A percentile compares a stretch with the other conserved stretches of the same genome.
phyloP scores from a whole-genome alignment of 768 basidiomycete species.

The Macrolepiota fuliginosa region DNA sequence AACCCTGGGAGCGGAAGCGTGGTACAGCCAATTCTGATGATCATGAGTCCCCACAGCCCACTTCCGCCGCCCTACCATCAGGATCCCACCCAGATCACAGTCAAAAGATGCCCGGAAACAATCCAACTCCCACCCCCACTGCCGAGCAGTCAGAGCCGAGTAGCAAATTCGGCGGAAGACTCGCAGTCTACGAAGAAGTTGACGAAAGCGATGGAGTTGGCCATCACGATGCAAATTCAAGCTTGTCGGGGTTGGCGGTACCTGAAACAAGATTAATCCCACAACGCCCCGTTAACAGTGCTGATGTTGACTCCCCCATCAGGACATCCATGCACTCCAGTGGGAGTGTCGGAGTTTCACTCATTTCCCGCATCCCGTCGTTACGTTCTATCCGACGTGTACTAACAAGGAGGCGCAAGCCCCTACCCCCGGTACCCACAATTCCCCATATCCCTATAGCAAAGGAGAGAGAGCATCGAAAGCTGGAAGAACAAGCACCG shows the following conservation, averaged over 20 bases:
- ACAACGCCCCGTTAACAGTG: background rate
- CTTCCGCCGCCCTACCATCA: background rate
- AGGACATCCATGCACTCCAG: conserved; percentile 44
- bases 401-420: conserved; percentile 48
- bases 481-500: conserved; percentile 43
- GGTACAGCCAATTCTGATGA: background rate
- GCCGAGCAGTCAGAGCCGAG: background rate
- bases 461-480: conserved; percentile 38
- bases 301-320: conserved; percentile 11
- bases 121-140: background rate
- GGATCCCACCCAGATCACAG: background rate
- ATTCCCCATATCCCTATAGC: conserved; percentile 45
- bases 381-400: conserved; percentile 34
- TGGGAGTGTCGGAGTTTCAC: conserved; percentile 47
- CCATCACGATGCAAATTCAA: background rate
- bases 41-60: background rate
- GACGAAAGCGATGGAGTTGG: background rate
- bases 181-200: background rate
- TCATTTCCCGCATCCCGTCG: conserved; percentile 48
- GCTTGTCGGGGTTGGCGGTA: background rate
- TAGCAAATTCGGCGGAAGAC: background rate
- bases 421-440: conserved; percentile 57
- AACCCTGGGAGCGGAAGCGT: background rate
- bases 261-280: background rate
- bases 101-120: background rate